A percentile compares a stretch with the other conserved stretches of the same genome.
Conservation (phyloP, 352 stramenopile species). For the Pythium volutum region DNA sequence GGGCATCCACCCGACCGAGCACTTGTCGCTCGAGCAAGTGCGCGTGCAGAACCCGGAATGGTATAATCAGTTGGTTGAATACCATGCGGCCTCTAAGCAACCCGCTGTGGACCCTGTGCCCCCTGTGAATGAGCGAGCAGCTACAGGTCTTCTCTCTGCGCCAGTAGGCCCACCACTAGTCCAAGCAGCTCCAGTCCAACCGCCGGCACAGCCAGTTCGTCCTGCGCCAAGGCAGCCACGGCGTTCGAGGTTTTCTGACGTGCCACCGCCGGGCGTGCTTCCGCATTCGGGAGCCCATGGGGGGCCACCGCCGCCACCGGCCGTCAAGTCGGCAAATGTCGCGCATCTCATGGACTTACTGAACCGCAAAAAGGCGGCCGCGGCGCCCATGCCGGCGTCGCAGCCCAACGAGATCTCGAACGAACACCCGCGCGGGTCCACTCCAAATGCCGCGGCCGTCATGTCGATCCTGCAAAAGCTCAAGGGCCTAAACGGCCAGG, state of each 20-base stretch:
- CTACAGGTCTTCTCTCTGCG: constrained; percentile 15
- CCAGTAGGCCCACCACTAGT: constrained; percentile 5
- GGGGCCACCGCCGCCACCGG: constrained; percentile 17
- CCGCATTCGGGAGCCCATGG: constrained; percentile 21
- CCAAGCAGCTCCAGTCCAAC: neutral
- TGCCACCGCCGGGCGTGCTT: constrained; percentile 15
- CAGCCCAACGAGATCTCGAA: constrained; percentile 51
- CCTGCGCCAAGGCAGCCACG: constrained; percentile 28
- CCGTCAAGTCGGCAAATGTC: constrained; percentile 64
- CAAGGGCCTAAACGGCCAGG: constrained; percentile 46
- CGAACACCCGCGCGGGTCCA: constrained; percentile 34
- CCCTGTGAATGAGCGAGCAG: constrained; percentile 9
- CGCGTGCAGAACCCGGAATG: constrained; percentile 82
- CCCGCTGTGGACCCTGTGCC: constrained; percentile 15
- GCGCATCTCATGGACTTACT: constrained; percentile 80
- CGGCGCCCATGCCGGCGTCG: constrained; percentile 6
- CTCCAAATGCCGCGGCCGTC: constrained; percentile 63
- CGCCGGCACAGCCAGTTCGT: constrained; percentile 1
- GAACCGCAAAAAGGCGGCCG: constrained; percentile 62
- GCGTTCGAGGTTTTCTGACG: constrained; percentile 34
- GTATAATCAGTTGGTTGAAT: constrained; percentile 79
- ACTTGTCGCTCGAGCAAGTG: constrained; percentile 86
- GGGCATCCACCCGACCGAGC: constrained; percentile 81
- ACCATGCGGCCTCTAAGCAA: constrained; percentile 37
- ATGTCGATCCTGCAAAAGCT: constrained; percentile 88